phyloP scores from a whole-genome alignment of 495 filamentous ascomycete genomes.

The Venustampulla echinocandica region DNA sequence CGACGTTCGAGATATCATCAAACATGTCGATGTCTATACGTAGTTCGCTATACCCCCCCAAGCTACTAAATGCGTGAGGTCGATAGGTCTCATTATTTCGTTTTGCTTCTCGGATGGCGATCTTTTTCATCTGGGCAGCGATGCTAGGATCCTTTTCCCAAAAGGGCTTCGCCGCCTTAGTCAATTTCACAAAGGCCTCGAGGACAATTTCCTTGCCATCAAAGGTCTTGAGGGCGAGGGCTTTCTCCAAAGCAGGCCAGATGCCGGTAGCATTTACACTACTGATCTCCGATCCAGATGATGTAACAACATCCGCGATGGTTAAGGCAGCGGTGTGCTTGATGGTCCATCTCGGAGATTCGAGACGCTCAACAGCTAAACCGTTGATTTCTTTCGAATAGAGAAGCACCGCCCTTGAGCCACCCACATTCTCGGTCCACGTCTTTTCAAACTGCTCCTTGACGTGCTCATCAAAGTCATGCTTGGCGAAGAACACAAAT shows the following conservation, averaged over 20 bases:
- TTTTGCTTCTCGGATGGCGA: slow-evolving; percentile 80
- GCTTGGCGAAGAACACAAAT: slow-evolving; percentile 78
- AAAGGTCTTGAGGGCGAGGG: slow-evolving; percentile 82
- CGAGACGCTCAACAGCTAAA: slow-evolving; percentile 56
- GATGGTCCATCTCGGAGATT: slow-evolving; percentile 76
- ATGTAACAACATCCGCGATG: slow-evolving; percentile 61
- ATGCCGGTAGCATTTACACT: slow-evolving; percentile 49
- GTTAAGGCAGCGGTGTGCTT: slow-evolving; percentile 81
- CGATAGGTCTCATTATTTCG: slow-evolving; percentile 77
- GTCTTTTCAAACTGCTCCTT: slow-evolving; percentile 66
- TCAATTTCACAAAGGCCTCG: slow-evolving; percentile 73
- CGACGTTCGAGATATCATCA: slow-evolving; percentile 54
- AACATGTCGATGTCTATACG: slow-evolving; percentile 58
- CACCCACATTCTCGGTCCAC: slow-evolving; percentile 86
- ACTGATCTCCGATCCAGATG: slow-evolving; percentile 42
- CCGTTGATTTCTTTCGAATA: slow-evolving; percentile 75
- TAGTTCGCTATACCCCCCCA: slow-evolving; percentile 61
- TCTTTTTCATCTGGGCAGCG: slow-evolving; percentile 41
- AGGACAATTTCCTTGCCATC: slow-evolving; percentile 86
- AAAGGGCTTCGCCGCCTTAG: slow-evolving; percentile 47
- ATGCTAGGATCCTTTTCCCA: slow-evolving; percentile 45
- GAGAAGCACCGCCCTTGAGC: slow-evolving; percentile 67
- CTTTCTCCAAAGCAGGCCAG: slow-evolving; percentile 76
- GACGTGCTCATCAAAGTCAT: slow-evolving; percentile 73
- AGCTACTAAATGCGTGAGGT: slow-evolving; percentile 59